Percentiles rank a stretch among this genome's conserved stretches.
These are phyloP conservation scores for Apiospora koreana DNA, from an alignment of 2,329 filamentous ascomycete species.

Conservation along the genomic window DNA sequence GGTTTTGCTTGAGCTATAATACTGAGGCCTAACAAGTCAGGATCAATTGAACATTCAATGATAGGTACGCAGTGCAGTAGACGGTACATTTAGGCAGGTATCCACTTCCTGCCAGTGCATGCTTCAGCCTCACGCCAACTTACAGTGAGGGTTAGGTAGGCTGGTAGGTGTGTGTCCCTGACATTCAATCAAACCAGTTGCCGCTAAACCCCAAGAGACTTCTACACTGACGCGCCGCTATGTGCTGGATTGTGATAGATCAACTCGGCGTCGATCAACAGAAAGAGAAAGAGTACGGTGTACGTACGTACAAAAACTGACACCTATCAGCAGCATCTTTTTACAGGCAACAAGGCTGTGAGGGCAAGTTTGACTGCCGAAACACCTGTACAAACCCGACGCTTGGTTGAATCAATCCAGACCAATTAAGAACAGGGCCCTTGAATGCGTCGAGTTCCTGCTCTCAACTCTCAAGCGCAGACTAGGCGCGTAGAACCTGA, in stretches of 20 bases:
- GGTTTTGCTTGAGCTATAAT: not conserved
- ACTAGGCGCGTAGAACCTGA: constrained; percentile 1
- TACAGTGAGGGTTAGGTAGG: too few species aligned
- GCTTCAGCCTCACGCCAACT: constrained; percentile 6
- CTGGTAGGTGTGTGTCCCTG: not conserved
- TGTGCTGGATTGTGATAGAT: constrained; percentile 3
- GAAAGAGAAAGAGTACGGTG: not conserved
- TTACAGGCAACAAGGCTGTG: not conserved
- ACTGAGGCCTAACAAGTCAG: not conserved
- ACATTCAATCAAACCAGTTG: not conserved
- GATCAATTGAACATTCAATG: not conserved
- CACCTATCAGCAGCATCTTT: constrained; percentile 1
- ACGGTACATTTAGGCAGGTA: not conserved
- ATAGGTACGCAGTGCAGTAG: not conserved
- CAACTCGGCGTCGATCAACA: not conserved
- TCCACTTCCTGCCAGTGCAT: not conserved
- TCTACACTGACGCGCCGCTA: not conserved
- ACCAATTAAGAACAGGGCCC: not conserved
- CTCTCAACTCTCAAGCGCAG: not conserved
- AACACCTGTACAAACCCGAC: not conserved
- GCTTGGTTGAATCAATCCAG: not conserved
- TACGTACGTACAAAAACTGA: not conserved
- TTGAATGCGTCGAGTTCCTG: not conserved
- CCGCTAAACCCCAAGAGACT: constrained; percentile 5
- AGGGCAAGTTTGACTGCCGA: not conserved